These are phyloP conservation scores for Nakazawaea wyomingensis DNA, from an alignment of 805 yeast genomes.

Conservation along the genomic window DNA sequence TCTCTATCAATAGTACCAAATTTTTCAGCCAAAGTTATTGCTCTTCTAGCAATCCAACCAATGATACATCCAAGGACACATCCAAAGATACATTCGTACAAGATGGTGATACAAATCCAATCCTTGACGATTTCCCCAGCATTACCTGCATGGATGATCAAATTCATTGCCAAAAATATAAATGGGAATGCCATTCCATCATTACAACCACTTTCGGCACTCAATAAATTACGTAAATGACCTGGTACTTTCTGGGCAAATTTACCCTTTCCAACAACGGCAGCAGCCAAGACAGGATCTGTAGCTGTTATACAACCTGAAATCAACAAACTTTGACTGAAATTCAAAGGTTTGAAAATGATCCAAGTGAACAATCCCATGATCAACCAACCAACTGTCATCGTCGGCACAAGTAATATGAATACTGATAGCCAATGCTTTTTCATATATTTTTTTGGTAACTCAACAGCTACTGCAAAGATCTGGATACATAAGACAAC, in stretches of 20 bases:
- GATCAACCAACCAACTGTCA: constrained; percentile 67
- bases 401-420: constrained; percentile 58
- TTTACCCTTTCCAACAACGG: constrained; percentile 68
- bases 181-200: constrained; percentile 74
- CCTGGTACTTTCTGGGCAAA: constrained; percentile 66
- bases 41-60: constrained; percentile 46
- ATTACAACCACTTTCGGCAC: constrained; percentile 73
- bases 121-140: constrained; percentile 50
- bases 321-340: constrained; percentile 52
- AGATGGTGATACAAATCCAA: constrained; percentile 55
- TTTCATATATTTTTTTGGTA: constrained; percentile 61
- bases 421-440: constrained; percentile 54
- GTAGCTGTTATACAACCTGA: constrained; percentile 75
- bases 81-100: constrained; percentile 61
- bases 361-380: constrained; percentile 60
- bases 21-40: constrained; percentile 48
- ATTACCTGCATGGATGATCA: constrained; percentile 45
- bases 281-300: constrained; percentile 71
- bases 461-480: constrained; percentile 67
- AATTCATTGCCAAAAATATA: constrained; percentile 51
- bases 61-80: constrained; percentile 44
- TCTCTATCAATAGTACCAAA: constrained; percentile 55
- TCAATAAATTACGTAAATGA: constrained; percentile 51
- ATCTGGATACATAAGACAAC: constrained; percentile 67
- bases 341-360: constrained; percentile 51